These are phyloP conservation scores for Bruguiera sexangula DNA, from an alignment of 345 rosid genomes.

Conservation along the genomic window DNA sequence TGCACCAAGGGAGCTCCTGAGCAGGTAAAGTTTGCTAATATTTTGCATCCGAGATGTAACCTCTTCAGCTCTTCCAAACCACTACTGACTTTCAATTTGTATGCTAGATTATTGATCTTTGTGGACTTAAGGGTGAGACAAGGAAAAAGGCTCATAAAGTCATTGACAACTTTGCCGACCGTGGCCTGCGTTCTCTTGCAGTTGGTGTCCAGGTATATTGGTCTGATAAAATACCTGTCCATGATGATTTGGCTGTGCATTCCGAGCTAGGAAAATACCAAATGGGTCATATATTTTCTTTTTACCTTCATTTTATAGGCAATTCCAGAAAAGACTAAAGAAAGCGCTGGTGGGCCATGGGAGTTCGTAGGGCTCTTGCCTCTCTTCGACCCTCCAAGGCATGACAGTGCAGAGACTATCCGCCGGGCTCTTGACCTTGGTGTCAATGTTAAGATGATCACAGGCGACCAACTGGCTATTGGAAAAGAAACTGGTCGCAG, in stretches of 20 bases:
- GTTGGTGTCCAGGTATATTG: conserved; percentile 67
- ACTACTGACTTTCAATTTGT: background rate
- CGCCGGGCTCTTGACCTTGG: conserved; percentile 77
- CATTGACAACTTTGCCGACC: conserved; percentile 65
- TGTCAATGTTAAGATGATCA: conserved; percentile 86
- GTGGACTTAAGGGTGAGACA: conserved; percentile 54
- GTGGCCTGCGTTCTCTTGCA: conserved; percentile 82
- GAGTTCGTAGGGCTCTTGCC: conserved; percentile 91
- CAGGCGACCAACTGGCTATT: conserved; percentile 86
- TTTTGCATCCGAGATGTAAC: background rate
- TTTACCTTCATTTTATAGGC: conserved; percentile 29
- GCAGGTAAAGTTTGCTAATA: conserved; percentile 40
- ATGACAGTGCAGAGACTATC: conserved; percentile 81
- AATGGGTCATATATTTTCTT: background rate
- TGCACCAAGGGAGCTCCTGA: conserved; percentile 95
- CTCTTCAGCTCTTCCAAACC: no score
- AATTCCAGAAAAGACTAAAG: conserved; percentile 69
- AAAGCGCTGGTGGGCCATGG: conserved; percentile 71
- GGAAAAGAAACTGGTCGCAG: conserved; percentile 87
- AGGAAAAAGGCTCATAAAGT: conserved; percentile 51
- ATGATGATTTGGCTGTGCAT: background rate
- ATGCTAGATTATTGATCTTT: conserved; percentile 68
- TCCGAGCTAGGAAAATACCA: background rate
- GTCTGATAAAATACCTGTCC: background rate
- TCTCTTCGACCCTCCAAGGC: conserved; percentile 89